Percentiles rank a stretch among this genome's conserved stretches.
Conservation (phyloP, 208 protist species). For the Acanthamoeba healyi region DNA sequence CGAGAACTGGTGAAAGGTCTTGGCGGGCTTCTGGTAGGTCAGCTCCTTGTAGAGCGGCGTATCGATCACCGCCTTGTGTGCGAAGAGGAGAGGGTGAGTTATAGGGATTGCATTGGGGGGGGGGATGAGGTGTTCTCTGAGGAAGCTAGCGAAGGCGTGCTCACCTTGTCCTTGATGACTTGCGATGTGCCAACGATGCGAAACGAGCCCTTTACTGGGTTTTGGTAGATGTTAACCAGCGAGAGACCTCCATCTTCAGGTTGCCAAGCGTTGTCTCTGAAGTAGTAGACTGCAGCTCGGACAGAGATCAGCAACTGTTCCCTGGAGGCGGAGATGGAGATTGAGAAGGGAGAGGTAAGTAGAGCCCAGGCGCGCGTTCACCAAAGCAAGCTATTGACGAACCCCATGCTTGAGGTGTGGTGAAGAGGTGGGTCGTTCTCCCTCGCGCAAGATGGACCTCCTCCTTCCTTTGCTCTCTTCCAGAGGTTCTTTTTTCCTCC, state of each 20-base stretch:
- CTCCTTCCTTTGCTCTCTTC: too few relatives aligned
- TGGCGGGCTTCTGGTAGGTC: constrained; percentile 67
- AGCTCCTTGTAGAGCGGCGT: constrained; percentile 48
- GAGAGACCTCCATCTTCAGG: constrained; percentile 57
- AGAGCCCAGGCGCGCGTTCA: background rate
- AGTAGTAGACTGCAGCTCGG: constrained; percentile 60
- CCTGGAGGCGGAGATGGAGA: background rate
- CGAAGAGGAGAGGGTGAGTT: background rate
- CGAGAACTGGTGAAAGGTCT: constrained; percentile 64
- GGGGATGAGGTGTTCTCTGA: background rate
- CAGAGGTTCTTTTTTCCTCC: too few relatives aligned
- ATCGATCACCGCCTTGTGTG: background rate
- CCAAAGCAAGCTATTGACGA: background rate
- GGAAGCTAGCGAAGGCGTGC: background rate
- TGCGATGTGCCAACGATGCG: constrained; percentile 12
- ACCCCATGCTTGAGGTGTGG: background rate
- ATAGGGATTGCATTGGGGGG: background rate
- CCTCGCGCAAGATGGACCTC: too few relatives aligned
- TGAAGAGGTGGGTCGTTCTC: too few relatives aligned
- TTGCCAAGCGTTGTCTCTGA: constrained; percentile 44
- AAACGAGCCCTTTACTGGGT: background rate
- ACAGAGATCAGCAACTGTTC: constrained; percentile 66
- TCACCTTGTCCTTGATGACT: constrained; percentile 21
- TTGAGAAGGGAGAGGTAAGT: background rate
- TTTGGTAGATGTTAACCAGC: constrained; percentile 45